Conservation (phyloP, 1,284 basidiomycete species). For the Cryptococcus neoformans region DNA sequence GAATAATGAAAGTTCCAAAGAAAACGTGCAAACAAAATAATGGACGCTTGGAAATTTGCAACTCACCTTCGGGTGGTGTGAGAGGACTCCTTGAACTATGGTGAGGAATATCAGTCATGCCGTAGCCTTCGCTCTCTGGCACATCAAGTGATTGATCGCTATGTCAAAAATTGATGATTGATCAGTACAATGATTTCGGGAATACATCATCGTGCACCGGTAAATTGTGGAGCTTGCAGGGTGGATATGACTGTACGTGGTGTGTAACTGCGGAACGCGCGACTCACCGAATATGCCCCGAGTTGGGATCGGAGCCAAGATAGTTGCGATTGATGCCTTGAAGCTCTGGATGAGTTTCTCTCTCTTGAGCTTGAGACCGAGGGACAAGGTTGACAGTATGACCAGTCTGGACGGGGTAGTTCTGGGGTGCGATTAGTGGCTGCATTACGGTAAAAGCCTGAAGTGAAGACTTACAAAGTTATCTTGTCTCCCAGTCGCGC, state of each 20-base stretch:
- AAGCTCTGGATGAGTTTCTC: constrained; percentile 8
- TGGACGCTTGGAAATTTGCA: neutral
- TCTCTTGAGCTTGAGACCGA: neutral
- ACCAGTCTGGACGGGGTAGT: neutral
- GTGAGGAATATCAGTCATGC: constrained; percentile 10
- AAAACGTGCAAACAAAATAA: neutral
- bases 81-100: constrained; percentile 21
- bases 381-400: neutral
- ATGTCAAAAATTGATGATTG: neutral
- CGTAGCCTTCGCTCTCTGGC: constrained; percentile 16
- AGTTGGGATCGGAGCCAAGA: constrained; percentile 14
- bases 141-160: constrained; percentile 23
- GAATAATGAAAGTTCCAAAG: neutral
- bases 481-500: no score
- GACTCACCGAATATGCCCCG: constrained; percentile 17
- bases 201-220: no score
- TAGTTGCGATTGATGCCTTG: constrained; percentile 14
- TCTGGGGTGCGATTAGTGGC: neutral
- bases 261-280: no score
- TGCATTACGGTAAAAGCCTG: no score
- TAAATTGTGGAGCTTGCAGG: neutral
- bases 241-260: no score
- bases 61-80: constrained; percentile 14
- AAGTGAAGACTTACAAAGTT: no score
- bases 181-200: no score